These are phyloP conservation scores for Boletus rex-veris DNA, from an alignment of 768 basidiomycete species.

Conservation along the genomic window DNA sequence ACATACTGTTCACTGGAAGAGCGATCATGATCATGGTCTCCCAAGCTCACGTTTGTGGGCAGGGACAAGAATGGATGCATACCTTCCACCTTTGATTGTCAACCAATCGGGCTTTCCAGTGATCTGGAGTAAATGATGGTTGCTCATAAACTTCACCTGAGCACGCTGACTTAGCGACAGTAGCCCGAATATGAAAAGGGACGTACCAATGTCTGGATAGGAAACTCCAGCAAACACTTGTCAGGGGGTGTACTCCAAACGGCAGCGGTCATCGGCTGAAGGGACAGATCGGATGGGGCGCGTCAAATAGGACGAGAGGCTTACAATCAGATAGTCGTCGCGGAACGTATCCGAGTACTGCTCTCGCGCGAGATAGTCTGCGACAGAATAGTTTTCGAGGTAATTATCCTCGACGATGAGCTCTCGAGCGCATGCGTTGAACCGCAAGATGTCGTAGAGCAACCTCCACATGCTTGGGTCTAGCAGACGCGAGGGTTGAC, in stretches of 20 bases:
- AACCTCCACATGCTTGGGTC: slow-evolving; percentile 69
- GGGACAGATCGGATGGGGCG: not conserved
- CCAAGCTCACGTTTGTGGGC: not conserved
- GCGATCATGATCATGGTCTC: not conserved
- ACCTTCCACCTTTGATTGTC: slow-evolving; percentile 73
- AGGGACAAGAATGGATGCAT: slow-evolving; percentile 6
- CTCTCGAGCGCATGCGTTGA: slow-evolving; percentile 64
- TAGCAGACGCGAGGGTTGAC: slow-evolving; percentile 57
- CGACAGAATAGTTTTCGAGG: slow-evolving; percentile 39
- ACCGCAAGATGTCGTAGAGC: slow-evolving; percentile 66
- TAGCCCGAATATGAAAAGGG: not conserved
- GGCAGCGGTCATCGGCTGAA: slow-evolving; percentile 74
- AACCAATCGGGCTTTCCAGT: slow-evolving; percentile 70
- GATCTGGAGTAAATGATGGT: slow-evolving; percentile 71
- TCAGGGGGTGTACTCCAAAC: slow-evolving; percentile 79
- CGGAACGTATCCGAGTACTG: slow-evolving; percentile 66
- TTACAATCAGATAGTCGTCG: slow-evolving; percentile 72
- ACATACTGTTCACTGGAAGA: slow-evolving; percentile 59
- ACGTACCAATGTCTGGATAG: slow-evolving; percentile 58
- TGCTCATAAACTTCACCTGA: slow-evolving; percentile 67
- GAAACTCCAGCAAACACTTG: slow-evolving; percentile 66
- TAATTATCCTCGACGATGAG: slow-evolving; percentile 34
- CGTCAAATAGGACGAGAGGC: slow-evolving; percentile 18
- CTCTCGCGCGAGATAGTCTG: slow-evolving; percentile 56
- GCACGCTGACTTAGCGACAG: not conserved